phyloP scores from a whole-genome alignment of 2,329 filamentous ascomycete genomes.

The Botrytis squamosa region DNA sequence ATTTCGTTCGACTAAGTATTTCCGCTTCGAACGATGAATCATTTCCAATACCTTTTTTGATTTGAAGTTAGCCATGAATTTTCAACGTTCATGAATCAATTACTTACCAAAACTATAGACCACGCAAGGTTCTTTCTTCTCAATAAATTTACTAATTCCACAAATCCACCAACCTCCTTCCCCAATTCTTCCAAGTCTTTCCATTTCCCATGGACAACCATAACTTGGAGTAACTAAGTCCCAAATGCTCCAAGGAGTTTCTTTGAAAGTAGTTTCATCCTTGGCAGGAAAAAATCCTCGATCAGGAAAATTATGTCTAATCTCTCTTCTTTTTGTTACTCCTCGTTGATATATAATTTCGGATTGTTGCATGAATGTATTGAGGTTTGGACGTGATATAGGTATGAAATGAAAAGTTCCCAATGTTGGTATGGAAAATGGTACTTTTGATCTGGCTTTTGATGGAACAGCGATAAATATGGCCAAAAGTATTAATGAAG shows the following conservation, averaged over 20 bases:
- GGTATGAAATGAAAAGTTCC: conserved; percentile 15
- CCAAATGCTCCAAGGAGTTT: conserved; percentile 42
- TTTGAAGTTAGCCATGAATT: not conserved
- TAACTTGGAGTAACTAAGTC: conserved; percentile 45
- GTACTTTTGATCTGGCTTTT: not conserved
- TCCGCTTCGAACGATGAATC: conserved; percentile 37
- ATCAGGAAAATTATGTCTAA: conserved; percentile 4
- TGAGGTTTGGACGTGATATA: conserved; percentile 16
- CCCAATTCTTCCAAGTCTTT: conserved; percentile 43
- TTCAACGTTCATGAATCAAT: not conserved
- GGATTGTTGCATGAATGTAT: conserved; percentile 8
- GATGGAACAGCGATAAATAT: conserved; percentile 1
- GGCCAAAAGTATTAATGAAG: not conserved
- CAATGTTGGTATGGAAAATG: conserved; percentile 1
- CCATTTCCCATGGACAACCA: conserved; percentile 44
- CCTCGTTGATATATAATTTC: conserved; percentile 11
- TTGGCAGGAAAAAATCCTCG: conserved; percentile 31
- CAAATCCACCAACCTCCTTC: conserved; percentile 47
- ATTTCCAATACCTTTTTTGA: conserved; percentile 8
- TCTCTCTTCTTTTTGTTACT: conserved; percentile 4
- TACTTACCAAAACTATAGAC: conserved; percentile 20
- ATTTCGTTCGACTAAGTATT: conserved; percentile 42
- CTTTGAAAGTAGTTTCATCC: conserved; percentile 26
- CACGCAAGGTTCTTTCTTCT: conserved; percentile 22
- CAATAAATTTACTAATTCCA: conserved; percentile 42